Percentiles rank a stretch among this genome's conserved stretches.
phyloP scores from a whole-genome alignment of 2,329 filamentous ascomycete species.

The Ophiostoma pallidulum region DNA sequence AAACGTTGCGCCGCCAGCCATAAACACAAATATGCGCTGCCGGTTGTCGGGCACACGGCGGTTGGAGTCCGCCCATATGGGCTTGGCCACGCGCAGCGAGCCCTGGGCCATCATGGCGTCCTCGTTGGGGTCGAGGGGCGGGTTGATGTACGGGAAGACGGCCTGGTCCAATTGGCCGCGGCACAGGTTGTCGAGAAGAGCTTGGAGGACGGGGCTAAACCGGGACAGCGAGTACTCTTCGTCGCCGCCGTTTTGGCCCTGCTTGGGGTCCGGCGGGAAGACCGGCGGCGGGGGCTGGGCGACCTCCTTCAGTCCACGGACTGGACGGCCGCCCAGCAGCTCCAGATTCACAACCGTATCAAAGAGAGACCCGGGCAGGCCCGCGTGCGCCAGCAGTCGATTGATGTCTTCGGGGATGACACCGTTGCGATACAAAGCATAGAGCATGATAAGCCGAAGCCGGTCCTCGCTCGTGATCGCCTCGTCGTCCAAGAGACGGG shows the following conservation, averaged over 20 bases:
- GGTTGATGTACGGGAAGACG: constrained; percentile 64
- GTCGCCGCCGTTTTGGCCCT: constrained; percentile 34
- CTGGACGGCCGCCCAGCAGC: constrained; percentile 66
- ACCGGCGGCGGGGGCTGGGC: constrained; percentile 56
- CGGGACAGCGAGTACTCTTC: constrained; percentile 83
- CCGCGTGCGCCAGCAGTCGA: constrained; percentile 74
- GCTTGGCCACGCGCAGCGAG: constrained; percentile 83
- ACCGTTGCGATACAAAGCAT: constrained; percentile 77
- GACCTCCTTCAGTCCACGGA: constrained; percentile 63
- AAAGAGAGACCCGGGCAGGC: constrained; percentile 63
- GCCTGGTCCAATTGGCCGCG: constrained; percentile 57
- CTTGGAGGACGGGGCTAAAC: constrained; percentile 72
- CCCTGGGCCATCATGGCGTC: constrained; percentile 52
- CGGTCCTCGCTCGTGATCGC: constrained; percentile 63
- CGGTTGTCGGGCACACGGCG: constrained; percentile 67
- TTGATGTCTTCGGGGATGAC: constrained; percentile 75
- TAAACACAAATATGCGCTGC: constrained; percentile 85
- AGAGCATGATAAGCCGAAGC: constrained; percentile 75
- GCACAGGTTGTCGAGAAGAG: constrained; percentile 68
- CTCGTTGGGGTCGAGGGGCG: constrained; percentile 53
- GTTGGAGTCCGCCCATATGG: constrained; percentile 85
- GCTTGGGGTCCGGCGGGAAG: constrained; percentile 57
- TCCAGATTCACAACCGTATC: constrained; percentile 70
- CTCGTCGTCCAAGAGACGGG: constrained; percentile 81
- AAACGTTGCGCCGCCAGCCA: constrained; percentile 92